These are phyloP conservation scores for Polygonum maritimum DNA, from an alignment of 148 eudicot species.

Conservation along the genomic window DNA sequence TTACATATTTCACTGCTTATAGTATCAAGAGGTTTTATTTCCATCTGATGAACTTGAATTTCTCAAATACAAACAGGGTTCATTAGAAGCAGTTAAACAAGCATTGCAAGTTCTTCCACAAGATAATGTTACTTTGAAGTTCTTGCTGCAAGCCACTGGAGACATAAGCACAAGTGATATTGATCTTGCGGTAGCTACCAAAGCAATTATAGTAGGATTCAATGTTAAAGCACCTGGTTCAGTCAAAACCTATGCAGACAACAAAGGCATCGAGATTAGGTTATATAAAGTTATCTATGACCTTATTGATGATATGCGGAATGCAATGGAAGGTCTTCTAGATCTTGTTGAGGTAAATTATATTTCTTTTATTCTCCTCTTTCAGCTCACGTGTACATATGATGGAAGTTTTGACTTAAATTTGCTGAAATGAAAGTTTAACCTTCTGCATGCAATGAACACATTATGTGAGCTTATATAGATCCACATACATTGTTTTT, in stretches of 20 bases:
- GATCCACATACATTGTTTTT: background rate
- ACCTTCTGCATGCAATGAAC: background rate
- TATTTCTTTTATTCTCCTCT: conserved; percentile 7
- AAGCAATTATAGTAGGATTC: conserved; percentile 82
- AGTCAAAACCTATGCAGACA: conserved; percentile 72
- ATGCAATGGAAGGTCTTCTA: conserved; percentile 95
- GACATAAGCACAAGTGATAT: conserved; percentile 85
- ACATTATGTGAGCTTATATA: background rate
- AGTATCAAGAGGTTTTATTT: background rate
- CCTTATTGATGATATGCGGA: conserved; percentile 87
- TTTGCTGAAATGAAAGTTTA: background rate
- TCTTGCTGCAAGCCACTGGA: conserved; percentile 84
- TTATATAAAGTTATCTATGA: conserved; percentile 80
- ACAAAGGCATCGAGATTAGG: conserved; percentile 72
- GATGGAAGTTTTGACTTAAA: background rate
- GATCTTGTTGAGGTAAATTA: conserved; percentile 77
- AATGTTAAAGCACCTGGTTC: conserved; percentile 80
- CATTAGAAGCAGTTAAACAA: conserved; percentile 84
- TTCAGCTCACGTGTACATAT: background rate
- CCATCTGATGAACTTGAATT: background rate
- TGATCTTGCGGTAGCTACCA: conserved; percentile 85
- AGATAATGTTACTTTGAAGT: conserved; percentile 71
- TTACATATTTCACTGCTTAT: background rate
- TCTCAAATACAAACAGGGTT: conserved; percentile 47
- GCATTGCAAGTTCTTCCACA: conserved; percentile 91